Evolutionary conservation across 768 basidiomycete species (phyloP).

Genomic region (Russula foetens): DNA sequence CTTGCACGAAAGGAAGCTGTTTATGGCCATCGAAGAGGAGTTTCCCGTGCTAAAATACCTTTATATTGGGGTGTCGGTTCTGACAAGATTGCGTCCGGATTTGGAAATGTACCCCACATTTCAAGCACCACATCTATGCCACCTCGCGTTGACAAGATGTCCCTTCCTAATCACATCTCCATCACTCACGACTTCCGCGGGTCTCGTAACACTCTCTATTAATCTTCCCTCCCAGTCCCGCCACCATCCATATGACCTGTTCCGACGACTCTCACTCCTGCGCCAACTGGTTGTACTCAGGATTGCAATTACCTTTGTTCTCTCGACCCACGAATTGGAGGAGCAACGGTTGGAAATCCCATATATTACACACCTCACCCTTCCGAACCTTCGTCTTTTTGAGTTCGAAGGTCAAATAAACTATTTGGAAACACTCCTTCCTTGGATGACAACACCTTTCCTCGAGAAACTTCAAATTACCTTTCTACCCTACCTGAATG

Average conservation of each 20-base stretch:
- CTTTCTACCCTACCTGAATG: background rate
- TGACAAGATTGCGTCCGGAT: no score
- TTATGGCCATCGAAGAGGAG: no score
- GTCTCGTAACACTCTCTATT: background rate
- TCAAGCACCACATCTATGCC: background rate
- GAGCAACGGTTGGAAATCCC: background rate
- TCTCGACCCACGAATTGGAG: background rate
- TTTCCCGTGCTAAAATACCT: no score
- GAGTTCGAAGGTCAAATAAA: background rate
- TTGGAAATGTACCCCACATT: background rate
- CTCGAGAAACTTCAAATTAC: background rate
- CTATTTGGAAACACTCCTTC: background rate
- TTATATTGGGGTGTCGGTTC: no score
- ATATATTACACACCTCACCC: background rate
- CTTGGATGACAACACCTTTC: background rate
- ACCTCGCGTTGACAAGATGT: background rate
- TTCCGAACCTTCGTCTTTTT: background rate
- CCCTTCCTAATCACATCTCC: background rate
- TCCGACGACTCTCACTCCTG: background rate
- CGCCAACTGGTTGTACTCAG: background rate
- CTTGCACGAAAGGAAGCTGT: no score
- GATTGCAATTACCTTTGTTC: background rate
- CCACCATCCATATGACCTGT: background rate
- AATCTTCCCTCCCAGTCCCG: background rate
- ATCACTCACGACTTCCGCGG: background rate